A percentile compares a stretch with the other conserved stretches of the same genome.
phyloP scores from a whole-genome alignment of 2,329 filamentous ascomycete species.

The Hymenoscyphus salicellus region DNA sequence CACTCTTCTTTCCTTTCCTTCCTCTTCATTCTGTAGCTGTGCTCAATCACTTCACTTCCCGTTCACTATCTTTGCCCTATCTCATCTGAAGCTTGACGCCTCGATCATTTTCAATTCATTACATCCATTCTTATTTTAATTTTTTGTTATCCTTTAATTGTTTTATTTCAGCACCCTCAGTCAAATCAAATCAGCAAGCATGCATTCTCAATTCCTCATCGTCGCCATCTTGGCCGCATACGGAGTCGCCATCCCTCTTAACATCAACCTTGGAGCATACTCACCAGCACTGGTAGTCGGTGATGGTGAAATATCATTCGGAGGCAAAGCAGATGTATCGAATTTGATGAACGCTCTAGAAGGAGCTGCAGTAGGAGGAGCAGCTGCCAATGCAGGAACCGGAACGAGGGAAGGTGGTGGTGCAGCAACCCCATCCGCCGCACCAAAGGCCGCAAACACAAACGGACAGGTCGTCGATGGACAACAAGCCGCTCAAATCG shows the following conservation, averaged over 20 bases:
- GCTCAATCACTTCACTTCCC: slow-evolving; percentile 25
- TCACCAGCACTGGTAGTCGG: slow-evolving; percentile 35
- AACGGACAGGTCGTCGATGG: slow-evolving; percentile 10
- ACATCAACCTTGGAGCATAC: slow-evolving; percentile 24
- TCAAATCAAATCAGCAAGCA: slow-evolving; percentile 6
- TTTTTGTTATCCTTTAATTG: background rate
- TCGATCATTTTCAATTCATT: slow-evolving; percentile 21
- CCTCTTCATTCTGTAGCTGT: slow-evolving; percentile 25
- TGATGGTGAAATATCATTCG: slow-evolving; percentile 49
- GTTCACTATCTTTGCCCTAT: slow-evolving; percentile 15
- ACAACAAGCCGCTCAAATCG: slow-evolving; percentile 41
- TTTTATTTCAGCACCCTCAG: slow-evolving; percentile 11
- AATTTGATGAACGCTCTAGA: slow-evolving; percentile 46
- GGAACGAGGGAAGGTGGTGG: slow-evolving; percentile 1
- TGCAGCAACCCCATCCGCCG: slow-evolving; percentile 14
- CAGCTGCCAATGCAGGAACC: slow-evolving; percentile 29
- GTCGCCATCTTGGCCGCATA: slow-evolving; percentile 35
- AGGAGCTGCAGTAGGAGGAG: slow-evolving; percentile 45
- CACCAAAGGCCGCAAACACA: slow-evolving; percentile 14
- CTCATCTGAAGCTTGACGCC: slow-evolving; percentile 32
- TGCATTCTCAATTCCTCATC: slow-evolving; percentile 34
- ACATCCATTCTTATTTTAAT: slow-evolving; percentile 6
- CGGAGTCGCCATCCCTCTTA: slow-evolving; percentile 32
- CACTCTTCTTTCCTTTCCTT: slow-evolving; percentile 14
- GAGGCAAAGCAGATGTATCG: slow-evolving; percentile 46